Base-by-base conservation (phyloP, 306 rosid genomes). In the Alnus rubra region DNA sequence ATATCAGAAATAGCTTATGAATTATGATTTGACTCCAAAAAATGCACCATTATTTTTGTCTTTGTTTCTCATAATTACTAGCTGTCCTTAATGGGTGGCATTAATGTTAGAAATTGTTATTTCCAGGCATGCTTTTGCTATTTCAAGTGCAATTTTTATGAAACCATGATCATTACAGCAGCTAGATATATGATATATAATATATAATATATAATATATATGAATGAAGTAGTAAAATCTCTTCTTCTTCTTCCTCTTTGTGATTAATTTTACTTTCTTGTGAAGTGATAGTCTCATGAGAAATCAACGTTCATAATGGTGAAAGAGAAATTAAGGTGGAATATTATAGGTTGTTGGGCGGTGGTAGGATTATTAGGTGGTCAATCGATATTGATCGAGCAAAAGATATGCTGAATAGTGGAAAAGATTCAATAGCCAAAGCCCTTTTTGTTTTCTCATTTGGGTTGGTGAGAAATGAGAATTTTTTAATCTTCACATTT, bases 31-130 rank as follows among this genome's bases (percentile, higher is more conserved):
- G 39, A 6, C 23, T 42, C 3, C 48, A 62, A 56, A 74, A 62
- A 60, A 37, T 8, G 47, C 63, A 55, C 52, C 52, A 19, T 45
- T 56, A 10, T 33, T 76, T 80, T 78, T 73, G 71, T 83, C 77
- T 78, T 82, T 82, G 81, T 80, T 78, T 82, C 74, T 81, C 87
- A 84, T 87, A 79, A 88, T 92, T 86, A 82, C 80, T 71, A 86
- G 76, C 85, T 89, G 82, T 74, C 88, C 82, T 80, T 76, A 75
- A 73, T 79, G 70, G 78, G 88, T 85, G 85, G 82, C 82, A 77
- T 86, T 76, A n/a, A n/a, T n/a, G 78, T 68, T 14, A 80, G 76
- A 82, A 84, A 56, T 78, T 79, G 62, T 73, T 85, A 78, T 79
- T 78, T 85, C 56, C 60, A 81, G 71, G 73, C 79, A 75, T 78